Evolutionary conservation across 352 stramenopile species (phyloP).

Genomic region (Pythium pyrilobum): DNA sequence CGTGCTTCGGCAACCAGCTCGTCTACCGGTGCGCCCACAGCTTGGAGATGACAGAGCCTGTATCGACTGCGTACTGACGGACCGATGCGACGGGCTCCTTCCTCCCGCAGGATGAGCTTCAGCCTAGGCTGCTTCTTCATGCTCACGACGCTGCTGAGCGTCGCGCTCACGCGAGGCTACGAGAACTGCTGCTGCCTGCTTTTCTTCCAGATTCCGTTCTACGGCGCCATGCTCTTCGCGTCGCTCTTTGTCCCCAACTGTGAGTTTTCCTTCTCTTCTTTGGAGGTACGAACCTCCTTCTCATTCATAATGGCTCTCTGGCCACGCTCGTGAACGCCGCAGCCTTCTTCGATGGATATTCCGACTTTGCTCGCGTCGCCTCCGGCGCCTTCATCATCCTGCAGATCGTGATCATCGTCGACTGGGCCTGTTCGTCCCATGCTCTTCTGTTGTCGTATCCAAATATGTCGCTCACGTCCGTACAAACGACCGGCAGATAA

Average conservation of each 20-base stretch:
- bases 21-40: slow-evolving; percentile 42
- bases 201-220: slow-evolving; percentile 62
- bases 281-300: too few species aligned
- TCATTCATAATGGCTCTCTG: not conserved
- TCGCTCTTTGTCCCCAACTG: slow-evolving; percentile 71
- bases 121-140: slow-evolving; percentile 63
- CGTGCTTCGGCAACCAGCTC: slow-evolving; percentile 70
- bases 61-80: not conserved
- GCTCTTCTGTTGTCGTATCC: not conserved
- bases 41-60: not conserved
- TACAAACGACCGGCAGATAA: slow-evolving; percentile 31
- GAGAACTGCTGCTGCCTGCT: slow-evolving; percentile 63
- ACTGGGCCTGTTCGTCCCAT: slow-evolving; percentile 47
- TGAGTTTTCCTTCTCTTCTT: too few species aligned
- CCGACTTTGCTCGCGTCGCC: slow-evolving; percentile 47
- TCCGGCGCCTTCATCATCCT: slow-evolving; percentile 67
- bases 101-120: slow-evolving; percentile 64
- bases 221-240: slow-evolving; percentile 33
- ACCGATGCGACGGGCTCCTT: too few species aligned
- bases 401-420: slow-evolving; percentile 80
- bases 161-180: slow-evolving; percentile 34
- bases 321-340: too few species aligned
- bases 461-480: not conserved
- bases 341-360: slow-evolving; percentile 71
- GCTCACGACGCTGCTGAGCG: slow-evolving; percentile 48